These are phyloP conservation scores for Exophiala sp. DNA, from an alignment of 2,329 filamentous ascomycete species.

Conservation along the genomic window DNA sequence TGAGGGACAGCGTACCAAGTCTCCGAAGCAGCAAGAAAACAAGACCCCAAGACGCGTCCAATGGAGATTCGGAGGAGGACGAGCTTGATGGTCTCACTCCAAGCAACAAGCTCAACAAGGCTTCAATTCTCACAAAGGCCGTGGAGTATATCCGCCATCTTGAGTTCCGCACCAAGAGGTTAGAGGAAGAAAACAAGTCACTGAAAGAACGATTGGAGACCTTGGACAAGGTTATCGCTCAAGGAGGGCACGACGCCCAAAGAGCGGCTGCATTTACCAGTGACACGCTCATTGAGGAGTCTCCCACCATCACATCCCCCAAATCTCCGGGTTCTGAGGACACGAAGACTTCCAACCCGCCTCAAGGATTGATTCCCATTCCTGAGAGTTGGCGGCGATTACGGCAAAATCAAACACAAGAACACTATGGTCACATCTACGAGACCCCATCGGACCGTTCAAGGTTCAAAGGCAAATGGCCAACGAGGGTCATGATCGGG, in stretches of 20 bases:
- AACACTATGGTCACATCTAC: constrained; percentile 29
- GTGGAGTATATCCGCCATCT: constrained; percentile 94
- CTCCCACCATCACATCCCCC: background rate
- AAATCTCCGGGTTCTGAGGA: constrained; percentile 40
- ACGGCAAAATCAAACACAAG: constrained; percentile 33
- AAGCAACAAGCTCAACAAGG: constrained; percentile 93
- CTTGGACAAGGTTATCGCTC: constrained; percentile 60
- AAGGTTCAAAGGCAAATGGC: constrained; percentile 46
- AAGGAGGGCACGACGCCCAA: constrained; percentile 30
- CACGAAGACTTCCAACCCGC: constrained; percentile 27
- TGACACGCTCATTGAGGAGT: constrained; percentile 26
- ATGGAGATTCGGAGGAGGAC: constrained; percentile 70
- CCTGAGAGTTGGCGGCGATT: constrained; percentile 42
- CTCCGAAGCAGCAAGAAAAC: constrained; percentile 72
- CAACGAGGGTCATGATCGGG: constrained; percentile 81
- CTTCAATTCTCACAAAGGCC: constrained; percentile 90
- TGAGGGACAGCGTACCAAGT: constrained; percentile 87
- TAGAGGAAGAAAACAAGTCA: constrained; percentile 72
- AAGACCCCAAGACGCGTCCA: constrained; percentile 47
- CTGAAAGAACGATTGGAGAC: constrained; percentile 77
- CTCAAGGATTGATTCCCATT: constrained; percentile 41
- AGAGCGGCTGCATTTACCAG: constrained; percentile 28
- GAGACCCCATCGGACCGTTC: constrained; percentile 40
- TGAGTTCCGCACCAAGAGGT: constrained; percentile 78
- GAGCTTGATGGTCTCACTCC: constrained; percentile 76